Conservation (phyloP, 2,329 filamentous ascomycete genomes). For the Arthrobotrys conoides region DNA sequence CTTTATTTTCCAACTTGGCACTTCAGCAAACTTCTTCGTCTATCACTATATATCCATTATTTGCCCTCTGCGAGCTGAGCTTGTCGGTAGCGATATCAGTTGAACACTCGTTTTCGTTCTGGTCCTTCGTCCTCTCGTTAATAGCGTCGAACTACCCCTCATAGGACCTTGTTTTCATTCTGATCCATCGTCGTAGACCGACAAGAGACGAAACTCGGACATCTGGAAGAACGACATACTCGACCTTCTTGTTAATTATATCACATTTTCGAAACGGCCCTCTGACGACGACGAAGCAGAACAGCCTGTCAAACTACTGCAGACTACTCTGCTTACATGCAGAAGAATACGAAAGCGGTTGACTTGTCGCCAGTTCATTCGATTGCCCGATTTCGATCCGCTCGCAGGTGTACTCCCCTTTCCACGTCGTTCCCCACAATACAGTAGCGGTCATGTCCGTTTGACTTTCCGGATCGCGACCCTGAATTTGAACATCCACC, state of each 20-base stretch:
- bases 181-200: slow-evolving; percentile 53
- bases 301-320: slow-evolving; percentile 47
- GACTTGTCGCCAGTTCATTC: slow-evolving; percentile 60
- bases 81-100: slow-evolving; percentile 43
- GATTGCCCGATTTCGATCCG: slow-evolving; percentile 50
- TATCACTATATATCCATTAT: slow-evolving; percentile 3
- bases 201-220: slow-evolving; percentile 37
- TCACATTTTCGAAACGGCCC: slow-evolving; percentile 40
- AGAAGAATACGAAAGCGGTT: slow-evolving; percentile 52
- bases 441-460: slow-evolving; percentile 40
- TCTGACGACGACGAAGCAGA: slow-evolving; percentile 28
- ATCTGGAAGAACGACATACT: slow-evolving; percentile 20
- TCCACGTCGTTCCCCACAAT: slow-evolving; percentile 33
- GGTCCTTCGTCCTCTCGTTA: slow-evolving; percentile 44
- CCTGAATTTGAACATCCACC: slow-evolving; percentile 14
- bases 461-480: slow-evolving; percentile 45
- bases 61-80: slow-evolving; percentile 42
- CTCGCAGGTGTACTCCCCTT: slow-evolving; percentile 47
- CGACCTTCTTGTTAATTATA: slow-evolving; percentile 16
- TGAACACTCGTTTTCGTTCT: slow-evolving; percentile 40
- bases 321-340: slow-evolving; percentile 54
- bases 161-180: slow-evolving; percentile 41
- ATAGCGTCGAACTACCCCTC: slow-evolving; percentile 52
- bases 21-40: slow-evolving; percentile 25
- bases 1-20: slow-evolving; percentile 4